Base-by-base conservation (phyloP, 345 rosid species). In the Ceriops decandra region DNA sequence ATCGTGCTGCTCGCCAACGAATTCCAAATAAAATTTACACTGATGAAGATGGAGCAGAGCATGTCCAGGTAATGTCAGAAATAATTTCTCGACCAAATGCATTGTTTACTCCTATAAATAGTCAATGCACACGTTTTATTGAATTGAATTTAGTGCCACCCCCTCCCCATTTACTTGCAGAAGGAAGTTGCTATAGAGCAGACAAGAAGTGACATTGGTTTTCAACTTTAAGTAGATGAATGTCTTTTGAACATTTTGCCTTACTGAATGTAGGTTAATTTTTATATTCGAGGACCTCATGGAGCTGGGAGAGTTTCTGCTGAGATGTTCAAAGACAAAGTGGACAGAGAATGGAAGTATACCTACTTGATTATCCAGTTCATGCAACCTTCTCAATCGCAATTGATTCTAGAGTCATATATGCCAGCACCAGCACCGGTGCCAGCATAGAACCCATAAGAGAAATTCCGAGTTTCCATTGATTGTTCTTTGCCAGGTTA, bases 1-100 rank as follows among this genome's bases (percentile, higher is more conserved):
- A 95, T 75, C 91, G 99, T 35, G 96, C 92, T 65, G 97, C 97
- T 49, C 96, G 99, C 59, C 99, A 95, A 75, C 88, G 90, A 35
- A 91, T 95, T 66, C 96, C 97, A 9, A 84, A 87, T 74, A 88
- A 80, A 81, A 58, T 84, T 64, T 91, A 78, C 72, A 89, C 90
- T 1, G 99, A 95, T 79, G 99, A 91, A 76, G 89, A 88, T 57
- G 99, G 99, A 19, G 82, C 85, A 22, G 96, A 95, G 77, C 96
- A 85, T 68, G 86, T 95, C 69, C 90, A 85, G 93, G 99, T 93
- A 77, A 81, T 6, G 28, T 69, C 60, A 19, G 62, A 58, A 26
- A 26, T 19, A 66, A 46, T 11, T 42, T 42, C 5, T 11, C 2
- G 17, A 42, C 49, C 49, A 11, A 11, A 42, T 42, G 17, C 49